Evolutionary conservation across 1,284 basidiomycete species (phyloP).

Genomic region (Ceratobasidium sp.): DNA sequence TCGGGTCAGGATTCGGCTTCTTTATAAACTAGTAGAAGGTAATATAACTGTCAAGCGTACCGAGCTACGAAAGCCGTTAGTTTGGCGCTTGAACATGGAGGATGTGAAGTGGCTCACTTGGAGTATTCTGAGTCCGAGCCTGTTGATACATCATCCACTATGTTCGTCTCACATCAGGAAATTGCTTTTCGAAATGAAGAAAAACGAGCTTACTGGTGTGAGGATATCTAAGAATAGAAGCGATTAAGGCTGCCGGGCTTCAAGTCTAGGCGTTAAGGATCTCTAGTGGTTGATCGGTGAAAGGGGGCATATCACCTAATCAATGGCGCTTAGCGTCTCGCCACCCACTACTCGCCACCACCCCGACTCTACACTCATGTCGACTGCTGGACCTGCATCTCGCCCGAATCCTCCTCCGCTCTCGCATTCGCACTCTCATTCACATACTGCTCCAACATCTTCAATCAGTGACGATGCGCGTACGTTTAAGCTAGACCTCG

Average conservation of each 20-base stretch:
- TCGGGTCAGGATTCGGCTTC: not conserved
- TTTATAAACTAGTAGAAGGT: not conserved
- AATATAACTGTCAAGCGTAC: conserved; percentile 28
- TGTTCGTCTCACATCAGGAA: not conserved
- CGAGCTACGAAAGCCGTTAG: conserved; percentile 54
- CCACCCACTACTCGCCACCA: not conserved
- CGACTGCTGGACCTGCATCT: conserved; percentile 21
- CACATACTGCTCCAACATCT: conserved; percentile 38
- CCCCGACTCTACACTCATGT: conserved; percentile 9
- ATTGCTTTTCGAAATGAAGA: too few species aligned
- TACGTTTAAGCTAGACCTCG: conserved; percentile 42
- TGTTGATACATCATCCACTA: conserved; percentile 88
- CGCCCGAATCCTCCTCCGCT: conserved; percentile 24
- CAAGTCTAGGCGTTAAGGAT: conserved; percentile 36
- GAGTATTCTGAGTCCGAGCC: conserved; percentile 92
- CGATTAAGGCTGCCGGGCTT: conserved; percentile 2
- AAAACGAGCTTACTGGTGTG: conserved; percentile 12
- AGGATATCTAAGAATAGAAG: conserved; percentile 1
- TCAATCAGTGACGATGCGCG: conserved; percentile 46
- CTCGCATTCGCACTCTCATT: conserved; percentile 30
- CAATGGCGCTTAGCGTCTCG: conserved; percentile 22
- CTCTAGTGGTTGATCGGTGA: conserved; percentile 41
- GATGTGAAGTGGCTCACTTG: conserved; percentile 64
- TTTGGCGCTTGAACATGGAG: not conserved
- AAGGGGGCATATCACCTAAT: conserved; percentile 38